Percentiles rank a stretch among this genome's conserved stretches.
Conservation (phyloP, 768 basidiomycete genomes). For the Tephrocybe sp. region DNA sequence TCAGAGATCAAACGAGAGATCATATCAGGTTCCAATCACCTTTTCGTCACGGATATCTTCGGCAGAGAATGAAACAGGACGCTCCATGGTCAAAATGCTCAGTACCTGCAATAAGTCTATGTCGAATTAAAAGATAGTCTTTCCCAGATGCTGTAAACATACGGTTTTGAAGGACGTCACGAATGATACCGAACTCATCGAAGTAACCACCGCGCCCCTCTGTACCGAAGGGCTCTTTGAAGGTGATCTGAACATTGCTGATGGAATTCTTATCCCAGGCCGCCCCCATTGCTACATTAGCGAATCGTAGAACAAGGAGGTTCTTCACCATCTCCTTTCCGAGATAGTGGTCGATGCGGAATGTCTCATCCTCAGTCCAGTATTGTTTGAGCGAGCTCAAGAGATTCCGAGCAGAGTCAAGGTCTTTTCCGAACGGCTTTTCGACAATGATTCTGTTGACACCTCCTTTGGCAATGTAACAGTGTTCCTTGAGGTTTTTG, state of each 20-base stretch:
- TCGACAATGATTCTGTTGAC: constrained; percentile 94
- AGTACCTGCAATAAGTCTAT: constrained; percentile 93
- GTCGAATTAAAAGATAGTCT: constrained; percentile 16
- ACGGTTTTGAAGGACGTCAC: constrained; percentile 98
- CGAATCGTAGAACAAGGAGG: constrained; percentile 91
- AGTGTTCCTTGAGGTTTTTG: constrained; percentile 76
- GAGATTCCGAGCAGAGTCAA: constrained; percentile 79
- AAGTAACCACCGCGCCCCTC: constrained; percentile 99
- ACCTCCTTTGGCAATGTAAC: constrained; percentile 68
- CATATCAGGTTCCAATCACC: constrained; percentile 40
- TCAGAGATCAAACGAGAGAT: constrained; percentile 1
- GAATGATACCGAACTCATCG: constrained; percentile 99
- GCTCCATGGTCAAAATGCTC: constrained; percentile 95
- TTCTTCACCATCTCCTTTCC: constrained; percentile 99
- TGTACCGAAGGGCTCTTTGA: constrained; percentile 99
- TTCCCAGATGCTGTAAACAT: constrained; percentile 36
- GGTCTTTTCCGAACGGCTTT: constrained; percentile 98
- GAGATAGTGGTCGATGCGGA: constrained; percentile 98
- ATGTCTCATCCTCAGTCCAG: constrained; percentile 97
- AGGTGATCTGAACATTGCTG: constrained; percentile 97
- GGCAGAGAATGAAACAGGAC: constrained; percentile 94
- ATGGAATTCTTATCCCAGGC: constrained; percentile 96
- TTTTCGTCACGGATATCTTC: constrained; percentile 99
- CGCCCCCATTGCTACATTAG: constrained; percentile 86
- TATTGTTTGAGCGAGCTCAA: constrained; percentile 77